Base-by-base conservation (phyloP, 2,329 filamentous ascomycete species). In the Aspergillus aculeatus region DNA sequence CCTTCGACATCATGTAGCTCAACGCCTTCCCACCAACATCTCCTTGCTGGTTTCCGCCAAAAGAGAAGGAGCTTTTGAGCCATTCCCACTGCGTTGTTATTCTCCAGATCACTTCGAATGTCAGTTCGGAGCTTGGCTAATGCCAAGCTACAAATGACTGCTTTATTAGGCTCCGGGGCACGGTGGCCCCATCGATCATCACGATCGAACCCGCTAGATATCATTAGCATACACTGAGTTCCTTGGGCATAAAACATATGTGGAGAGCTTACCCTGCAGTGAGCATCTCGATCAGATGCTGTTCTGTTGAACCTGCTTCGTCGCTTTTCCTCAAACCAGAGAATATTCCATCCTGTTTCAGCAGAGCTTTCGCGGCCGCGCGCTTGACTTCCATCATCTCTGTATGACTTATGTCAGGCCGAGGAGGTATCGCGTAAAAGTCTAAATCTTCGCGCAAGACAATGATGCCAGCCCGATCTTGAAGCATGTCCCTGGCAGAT, bases 21-120 rank as follows among this genome's bases (percentile, higher is more conserved):
- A 41, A 99, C 90, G 24, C 95, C 95, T 76, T 99, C 95, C 95
- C 95, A 99, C 95, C 95, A 99, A 82, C 95, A 99, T 75, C 95
- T 86, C 62, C 95, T 83, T 14, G 95, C 95, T 16, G 95, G 95
- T 78, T 99, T 99, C 66, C 95, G 86, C 95, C 95, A 99, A 81
- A 99, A 99, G 3, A 99, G 84, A 14, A 99, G 83, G 50, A 99
- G 84, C 80, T 99, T 99, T 77, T 99, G 95, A 12, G 95, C 95
- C 95, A 99, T 99, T 55, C 94, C 94, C 19, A 98, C 92, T 0
- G 92, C 90, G 73, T 86, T 88, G 69, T 81, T 86, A 70, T 88
- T 92, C 66, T 84, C 87, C 54, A 90, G 81, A 68, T 93, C 91
- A 57, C 92, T 84, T 63, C 82, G 88, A 70, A 96, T 92, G 69